Percentiles rank a stretch among this genome's conserved stretches.
These are phyloP conservation scores for Clavispora fructus DNA, from an alignment of 805 yeast genomes.

Conservation along the genomic window DNA sequence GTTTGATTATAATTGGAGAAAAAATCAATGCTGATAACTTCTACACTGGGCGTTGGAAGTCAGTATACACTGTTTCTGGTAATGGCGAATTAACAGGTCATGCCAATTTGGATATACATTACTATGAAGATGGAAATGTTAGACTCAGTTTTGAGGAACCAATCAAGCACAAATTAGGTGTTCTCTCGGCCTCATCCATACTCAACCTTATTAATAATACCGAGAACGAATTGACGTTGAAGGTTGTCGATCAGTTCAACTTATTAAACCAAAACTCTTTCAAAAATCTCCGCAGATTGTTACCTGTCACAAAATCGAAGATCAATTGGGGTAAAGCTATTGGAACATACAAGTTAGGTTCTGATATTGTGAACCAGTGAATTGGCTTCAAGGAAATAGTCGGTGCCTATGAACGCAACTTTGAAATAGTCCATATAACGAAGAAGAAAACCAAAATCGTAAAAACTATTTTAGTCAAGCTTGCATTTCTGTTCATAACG, in stretches of 20 bases:
- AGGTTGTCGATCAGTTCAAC: constrained; percentile 57
- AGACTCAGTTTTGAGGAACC: constrained; percentile 50
- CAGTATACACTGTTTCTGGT: constrained; percentile 47
- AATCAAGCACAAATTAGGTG: constrained; percentile 19
- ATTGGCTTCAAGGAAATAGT: neutral
- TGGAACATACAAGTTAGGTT: constrained; percentile 83
- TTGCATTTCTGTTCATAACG: constrained; percentile 39
- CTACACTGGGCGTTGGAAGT: constrained; percentile 87
- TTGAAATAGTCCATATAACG: constrained; percentile 35
- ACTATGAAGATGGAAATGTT: constrained; percentile 95
- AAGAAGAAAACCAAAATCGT: constrained; percentile 29
- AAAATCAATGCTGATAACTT: constrained; percentile 69
- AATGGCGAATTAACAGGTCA: constrained; percentile 42
- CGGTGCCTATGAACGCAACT: constrained; percentile 13
- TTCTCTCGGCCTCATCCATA: constrained; percentile 23
- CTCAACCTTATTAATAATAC: constrained; percentile 45
- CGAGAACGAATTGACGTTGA: constrained; percentile 58
- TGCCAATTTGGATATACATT: constrained; percentile 73
- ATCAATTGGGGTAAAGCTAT: constrained; percentile 95
- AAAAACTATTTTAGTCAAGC: constrained; percentile 34
- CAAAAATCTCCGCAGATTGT: constrained; percentile 80
- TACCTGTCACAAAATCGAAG: constrained; percentile 87
- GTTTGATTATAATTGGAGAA: constrained; percentile 63
- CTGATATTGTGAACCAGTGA: constrained; percentile 51
- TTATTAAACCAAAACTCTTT: constrained; percentile 75